These are phyloP conservation scores for Clathrospora elynae DNA, from an alignment of 2,329 filamentous ascomycete species.

Conservation along the genomic window DNA sequence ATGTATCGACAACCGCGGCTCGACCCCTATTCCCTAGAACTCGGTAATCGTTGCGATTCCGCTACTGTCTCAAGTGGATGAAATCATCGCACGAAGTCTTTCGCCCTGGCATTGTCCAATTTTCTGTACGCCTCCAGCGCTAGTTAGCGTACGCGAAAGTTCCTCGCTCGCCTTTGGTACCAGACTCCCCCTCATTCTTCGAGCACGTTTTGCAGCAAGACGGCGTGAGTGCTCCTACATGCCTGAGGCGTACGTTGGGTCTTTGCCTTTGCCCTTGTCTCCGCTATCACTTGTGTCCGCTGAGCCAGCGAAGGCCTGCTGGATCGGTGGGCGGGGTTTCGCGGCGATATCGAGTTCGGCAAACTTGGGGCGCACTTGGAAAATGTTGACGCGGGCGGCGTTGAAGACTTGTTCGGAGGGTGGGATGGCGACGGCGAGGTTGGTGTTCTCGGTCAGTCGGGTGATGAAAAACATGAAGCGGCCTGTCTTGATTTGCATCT, in stretches of 20 bases:
- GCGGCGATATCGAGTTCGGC: constrained; percentile 61
- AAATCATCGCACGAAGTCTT: too few relatives aligned
- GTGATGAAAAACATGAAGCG: constrained; percentile 93
- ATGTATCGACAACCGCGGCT: too few relatives aligned
- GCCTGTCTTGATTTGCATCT: constrained; percentile 79
- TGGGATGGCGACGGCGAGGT: constrained; percentile 88
- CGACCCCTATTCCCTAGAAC: too few relatives aligned
- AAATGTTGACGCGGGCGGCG: constrained; percentile 85
- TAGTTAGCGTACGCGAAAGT: too few relatives aligned
- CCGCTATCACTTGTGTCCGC: constrained; percentile 34
- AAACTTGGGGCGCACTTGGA: constrained; percentile 83
- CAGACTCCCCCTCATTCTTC: too few relatives aligned
- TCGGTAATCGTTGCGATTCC: too few relatives aligned
- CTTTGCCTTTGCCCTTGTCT: constrained; percentile 30
- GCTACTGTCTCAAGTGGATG: too few relatives aligned
- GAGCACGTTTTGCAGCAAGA: too few relatives aligned
- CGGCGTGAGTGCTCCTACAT: too few relatives aligned
- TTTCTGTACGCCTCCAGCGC: too few relatives aligned
- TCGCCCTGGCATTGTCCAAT: too few relatives aligned
- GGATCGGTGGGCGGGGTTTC: constrained; percentile 44
- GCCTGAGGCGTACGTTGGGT: constrained; percentile 12
- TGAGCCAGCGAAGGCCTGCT: constrained; percentile 44
- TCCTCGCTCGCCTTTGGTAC: too few relatives aligned
- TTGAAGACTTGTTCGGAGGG: constrained; percentile 93
- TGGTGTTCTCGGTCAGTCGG: constrained; percentile 96